phyloP scores from a whole-genome alignment of 2,329 filamentous ascomycete species.

The Sporothrix schenckii region DNA sequence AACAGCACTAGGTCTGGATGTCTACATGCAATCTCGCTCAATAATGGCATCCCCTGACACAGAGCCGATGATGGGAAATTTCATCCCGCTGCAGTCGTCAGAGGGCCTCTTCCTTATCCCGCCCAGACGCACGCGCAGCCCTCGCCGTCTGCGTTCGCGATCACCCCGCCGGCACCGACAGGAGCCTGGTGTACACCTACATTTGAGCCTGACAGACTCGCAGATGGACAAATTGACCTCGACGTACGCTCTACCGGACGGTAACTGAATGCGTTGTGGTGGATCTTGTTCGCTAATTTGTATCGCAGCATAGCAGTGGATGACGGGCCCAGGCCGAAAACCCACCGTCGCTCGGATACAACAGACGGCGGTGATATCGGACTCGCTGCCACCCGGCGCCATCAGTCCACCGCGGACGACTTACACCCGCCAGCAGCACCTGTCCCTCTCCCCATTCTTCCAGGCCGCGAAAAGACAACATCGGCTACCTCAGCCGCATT shows the following conservation, averaged over 20 bases:
- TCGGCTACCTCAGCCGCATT: background rate
- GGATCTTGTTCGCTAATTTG: background rate
- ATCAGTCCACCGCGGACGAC: background rate
- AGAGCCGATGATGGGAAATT: conserved; percentile 43
- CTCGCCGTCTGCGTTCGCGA: conserved; percentile 39
- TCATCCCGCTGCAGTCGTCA: conserved; percentile 44
- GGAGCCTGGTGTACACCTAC: conserved; percentile 50
- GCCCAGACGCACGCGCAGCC: conserved; percentile 31
- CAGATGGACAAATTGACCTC: conserved; percentile 54
- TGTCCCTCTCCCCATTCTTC: background rate
- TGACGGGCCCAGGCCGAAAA: background rate
- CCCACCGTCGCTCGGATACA: conserved; percentile 15
- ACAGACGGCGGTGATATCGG: background rate
- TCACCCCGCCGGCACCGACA: conserved; percentile 44
- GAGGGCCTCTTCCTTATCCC: conserved; percentile 43
- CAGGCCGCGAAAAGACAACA: background rate
- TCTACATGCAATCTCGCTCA: background rate
- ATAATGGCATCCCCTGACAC: conserved; percentile 13
- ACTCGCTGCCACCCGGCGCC: background rate
- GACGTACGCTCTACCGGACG: conserved; percentile 42
- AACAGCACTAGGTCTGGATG: background rate
- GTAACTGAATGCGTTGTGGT: background rate
- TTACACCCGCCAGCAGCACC: background rate
- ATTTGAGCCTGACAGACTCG: conserved; percentile 53
- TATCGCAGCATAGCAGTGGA: conserved; percentile 24